Evolutionary conservation across 495 filamentous ascomycete species (phyloP).

Genomic region (Annulohypoxylon maeteangense): DNA sequence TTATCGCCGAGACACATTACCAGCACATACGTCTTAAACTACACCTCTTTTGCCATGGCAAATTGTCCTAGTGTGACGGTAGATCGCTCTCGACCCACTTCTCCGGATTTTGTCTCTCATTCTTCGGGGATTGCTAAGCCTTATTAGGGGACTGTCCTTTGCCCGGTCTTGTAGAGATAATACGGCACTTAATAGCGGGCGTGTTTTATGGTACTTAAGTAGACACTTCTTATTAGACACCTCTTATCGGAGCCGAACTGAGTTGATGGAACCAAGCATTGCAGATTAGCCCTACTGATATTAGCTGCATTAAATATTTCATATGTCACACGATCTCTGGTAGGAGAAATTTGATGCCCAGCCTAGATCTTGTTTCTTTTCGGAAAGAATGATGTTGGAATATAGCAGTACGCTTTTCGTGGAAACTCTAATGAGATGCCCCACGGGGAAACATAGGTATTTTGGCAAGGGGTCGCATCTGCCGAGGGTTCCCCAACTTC

Average conservation of each 20-base stretch:
- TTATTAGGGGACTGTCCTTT: not conserved
- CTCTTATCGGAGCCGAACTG: too few species aligned
- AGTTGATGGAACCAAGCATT: not conserved
- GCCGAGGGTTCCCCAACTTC: constrained; percentile 32
- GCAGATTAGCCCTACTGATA: not conserved
- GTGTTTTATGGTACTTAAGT: not conserved
- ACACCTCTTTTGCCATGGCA: constrained; percentile 20
- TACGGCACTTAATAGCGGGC: not conserved
- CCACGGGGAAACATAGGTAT: constrained; percentile 9
- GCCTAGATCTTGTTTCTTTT: too few species aligned
- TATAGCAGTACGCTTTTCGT: not conserved
- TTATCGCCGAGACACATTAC: constrained; percentile 10
- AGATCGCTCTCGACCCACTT: constrained; percentile 18
- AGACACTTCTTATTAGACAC: not conserved
- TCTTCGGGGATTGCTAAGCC: not conserved
- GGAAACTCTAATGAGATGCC: not conserved
- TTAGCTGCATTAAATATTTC: not conserved
- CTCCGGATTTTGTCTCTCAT: constrained; percentile 5
- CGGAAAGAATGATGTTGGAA: too few species aligned
- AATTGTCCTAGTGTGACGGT: constrained; percentile 14
- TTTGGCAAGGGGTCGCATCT: constrained; percentile 23
- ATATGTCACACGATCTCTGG: not conserved
- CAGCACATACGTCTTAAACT: constrained; percentile 3
- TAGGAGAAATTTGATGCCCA: too few species aligned
- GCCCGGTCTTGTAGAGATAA: not conserved